Conservation (phyloP, 2,329 filamentous ascomycete species). For the Hymenoscyphus linearis region DNA sequence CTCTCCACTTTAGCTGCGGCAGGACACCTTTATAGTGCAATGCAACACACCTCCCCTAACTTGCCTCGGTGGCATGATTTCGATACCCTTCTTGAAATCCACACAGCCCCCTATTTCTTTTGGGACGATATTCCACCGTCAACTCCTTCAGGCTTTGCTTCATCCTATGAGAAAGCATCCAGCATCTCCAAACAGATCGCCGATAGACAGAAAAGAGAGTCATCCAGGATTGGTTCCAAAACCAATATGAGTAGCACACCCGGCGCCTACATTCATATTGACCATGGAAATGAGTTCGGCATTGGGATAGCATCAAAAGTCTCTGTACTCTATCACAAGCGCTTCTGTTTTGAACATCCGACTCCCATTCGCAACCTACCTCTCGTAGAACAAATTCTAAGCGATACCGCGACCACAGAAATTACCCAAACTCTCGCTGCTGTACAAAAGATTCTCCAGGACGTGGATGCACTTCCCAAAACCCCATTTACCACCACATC, state of each 20-base stretch:
- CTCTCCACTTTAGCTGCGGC: constrained; percentile 4
- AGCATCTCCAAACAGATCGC: not conserved
- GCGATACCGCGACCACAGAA: not conserved
- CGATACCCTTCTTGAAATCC: constrained; percentile 17
- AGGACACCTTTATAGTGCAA: constrained; percentile 17
- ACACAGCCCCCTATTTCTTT: constrained; percentile 10
- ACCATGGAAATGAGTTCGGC: not conserved
- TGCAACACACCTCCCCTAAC: constrained; percentile 9
- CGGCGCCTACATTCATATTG: not conserved
- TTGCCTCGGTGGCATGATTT: constrained; percentile 16
- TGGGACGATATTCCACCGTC: constrained; percentile 3
- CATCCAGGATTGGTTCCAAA: not conserved
- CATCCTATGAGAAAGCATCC: not conserved
- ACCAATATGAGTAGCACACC: not conserved
- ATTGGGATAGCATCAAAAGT: constrained; percentile 11
- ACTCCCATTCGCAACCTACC: constrained; percentile 6
- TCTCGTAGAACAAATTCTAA: constrained; percentile 9
- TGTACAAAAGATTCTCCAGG: not conserved
- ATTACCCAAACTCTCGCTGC: constrained; percentile 2
- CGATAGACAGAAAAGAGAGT: not conserved
- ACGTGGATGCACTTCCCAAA: not conserved
- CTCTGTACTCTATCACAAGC: constrained; percentile 4
- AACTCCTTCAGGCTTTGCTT: not conserved
- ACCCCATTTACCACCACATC: not conserved
- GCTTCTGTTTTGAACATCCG: constrained; percentile 3